These are phyloP conservation scores for Candida sanyaensis DNA, from an alignment of 1,139 yeast genomes.

Conservation along the genomic window DNA sequence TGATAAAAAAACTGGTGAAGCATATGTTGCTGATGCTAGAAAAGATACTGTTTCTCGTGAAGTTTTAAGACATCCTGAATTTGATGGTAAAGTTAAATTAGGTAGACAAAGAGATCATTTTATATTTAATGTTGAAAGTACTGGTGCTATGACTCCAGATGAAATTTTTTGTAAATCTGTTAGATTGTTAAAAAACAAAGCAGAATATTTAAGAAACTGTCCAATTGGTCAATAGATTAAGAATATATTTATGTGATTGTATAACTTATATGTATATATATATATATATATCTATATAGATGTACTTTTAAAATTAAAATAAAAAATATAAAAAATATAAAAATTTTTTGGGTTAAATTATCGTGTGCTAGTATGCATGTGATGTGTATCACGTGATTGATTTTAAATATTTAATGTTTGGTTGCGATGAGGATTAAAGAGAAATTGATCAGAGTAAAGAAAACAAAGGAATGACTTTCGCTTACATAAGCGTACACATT, in stretches of 20 bases:
- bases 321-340: too few relatives aligned
- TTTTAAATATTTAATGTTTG: too few relatives aligned
- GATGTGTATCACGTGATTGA: neutral
- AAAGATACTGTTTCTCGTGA: slow-evolving; percentile 96
- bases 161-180: slow-evolving; percentile 92
- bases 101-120: slow-evolving; percentile 93
- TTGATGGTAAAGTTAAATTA: slow-evolving; percentile 81
- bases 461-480: too few relatives aligned
- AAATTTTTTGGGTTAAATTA: too few relatives aligned
- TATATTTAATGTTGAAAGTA: slow-evolving; percentile 89
- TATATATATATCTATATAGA: neutral
- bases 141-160: slow-evolving; percentile 97
- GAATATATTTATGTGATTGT: too few relatives aligned
- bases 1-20: slow-evolving; percentile 59
- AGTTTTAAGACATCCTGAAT: slow-evolving; percentile 90
- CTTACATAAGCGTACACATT: too few relatives aligned
- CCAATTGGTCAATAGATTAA: slow-evolving; percentile 60
- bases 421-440: too few relatives aligned
- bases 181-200: slow-evolving; percentile 81
- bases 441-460: too few relatives aligned
- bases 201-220: slow-evolving; percentile 75
- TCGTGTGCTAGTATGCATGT: neutral
- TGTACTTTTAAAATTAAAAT: neutral
- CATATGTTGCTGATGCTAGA: slow-evolving; percentile 84
- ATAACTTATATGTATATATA: too few relatives aligned